phyloP scores from a whole-genome alignment of 1,139 yeast genomes.

The Sugiyamaella castrensis region DNA sequence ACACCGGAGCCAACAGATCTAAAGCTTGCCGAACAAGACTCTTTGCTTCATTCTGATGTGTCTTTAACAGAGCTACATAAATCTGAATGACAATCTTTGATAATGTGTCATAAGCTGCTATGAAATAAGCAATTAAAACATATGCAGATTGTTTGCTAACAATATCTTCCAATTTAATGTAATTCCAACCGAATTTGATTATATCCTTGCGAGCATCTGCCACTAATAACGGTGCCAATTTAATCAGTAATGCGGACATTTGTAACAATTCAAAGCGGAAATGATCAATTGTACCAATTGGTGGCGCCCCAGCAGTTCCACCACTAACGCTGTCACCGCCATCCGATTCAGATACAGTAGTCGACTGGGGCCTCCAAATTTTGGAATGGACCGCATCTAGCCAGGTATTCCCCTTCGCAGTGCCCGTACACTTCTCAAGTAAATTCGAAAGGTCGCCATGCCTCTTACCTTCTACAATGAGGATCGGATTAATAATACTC shows the following conservation, averaged over 20 bases:
- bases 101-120: constrained; percentile 86
- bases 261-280: constrained; percentile 78
- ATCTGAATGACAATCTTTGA: constrained; percentile 86
- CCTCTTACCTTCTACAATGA: constrained; percentile 59
- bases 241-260: constrained; percentile 71
- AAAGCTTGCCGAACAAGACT: constrained; percentile 82
- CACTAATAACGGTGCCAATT: constrained; percentile 60
- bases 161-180: constrained; percentile 82
- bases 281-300: constrained; percentile 73
- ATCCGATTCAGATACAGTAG: constrained; percentile 28
- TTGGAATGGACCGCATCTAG: constrained; percentile 56
- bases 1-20: constrained; percentile 84
- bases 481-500: constrained; percentile 61
- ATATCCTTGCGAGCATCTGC: constrained; percentile 76
- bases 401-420: constrained; percentile 48
- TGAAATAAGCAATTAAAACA: constrained; percentile 81
- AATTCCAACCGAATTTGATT: constrained; percentile 93
- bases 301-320: no score
- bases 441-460: constrained; percentile 51
- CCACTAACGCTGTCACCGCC: constrained; percentile 51
- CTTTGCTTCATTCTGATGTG: constrained; percentile 84
- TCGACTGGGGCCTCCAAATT: constrained; percentile 73
- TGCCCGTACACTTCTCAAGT: constrained; percentile 39
- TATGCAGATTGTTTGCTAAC: constrained; percentile 92
- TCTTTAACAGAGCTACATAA: constrained; percentile 81